Evolutionary conservation across 1,284 basidiomycete genomes (phyloP).

Genomic region (Ceratobasidium sp.): DNA sequence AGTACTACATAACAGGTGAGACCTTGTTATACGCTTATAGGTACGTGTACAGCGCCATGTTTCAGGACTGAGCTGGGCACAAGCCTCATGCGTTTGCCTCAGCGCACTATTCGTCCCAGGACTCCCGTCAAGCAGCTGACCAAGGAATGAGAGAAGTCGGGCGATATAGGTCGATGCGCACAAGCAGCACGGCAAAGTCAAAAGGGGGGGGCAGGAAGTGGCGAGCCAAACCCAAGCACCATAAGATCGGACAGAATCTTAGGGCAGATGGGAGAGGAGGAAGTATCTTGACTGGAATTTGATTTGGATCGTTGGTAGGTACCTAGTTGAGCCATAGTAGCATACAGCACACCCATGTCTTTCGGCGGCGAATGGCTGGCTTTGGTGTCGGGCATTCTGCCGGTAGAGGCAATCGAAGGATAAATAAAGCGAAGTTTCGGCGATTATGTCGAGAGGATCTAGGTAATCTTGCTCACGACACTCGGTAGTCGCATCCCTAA

Average conservation of each 20-base stretch:
- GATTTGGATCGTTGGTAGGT: conserved; percentile 10
- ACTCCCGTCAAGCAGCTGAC: conserved; percentile 60
- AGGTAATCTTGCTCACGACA: conserved; percentile 52
- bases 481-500: conserved; percentile 81
- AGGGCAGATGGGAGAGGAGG: not conserved
- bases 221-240: not conserved
- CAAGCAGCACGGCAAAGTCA: conserved; percentile 65
- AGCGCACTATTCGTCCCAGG: conserved; percentile 52
- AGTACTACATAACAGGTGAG: too few relatives aligned
- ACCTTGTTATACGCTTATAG: too few relatives aligned
- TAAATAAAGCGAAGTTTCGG: not conserved
- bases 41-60: too few relatives aligned
- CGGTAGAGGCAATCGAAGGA: conserved; percentile 30
- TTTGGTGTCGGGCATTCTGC: not conserved
- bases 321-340: not conserved
- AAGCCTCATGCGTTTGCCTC: conserved; percentile 71
- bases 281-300: not conserved
- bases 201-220: conserved; percentile 30
- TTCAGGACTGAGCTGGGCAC: conserved; percentile 82
- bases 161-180: conserved; percentile 68
- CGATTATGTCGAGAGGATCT: not conserved
- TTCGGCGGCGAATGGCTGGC: not conserved
- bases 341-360: not conserved
- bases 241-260: not conserved
- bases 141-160: conserved; percentile 72